These are phyloP conservation scores for Eutrema salsugineum DNA, from an alignment of 441 rosid genomes.

Conservation along the genomic window DNA sequence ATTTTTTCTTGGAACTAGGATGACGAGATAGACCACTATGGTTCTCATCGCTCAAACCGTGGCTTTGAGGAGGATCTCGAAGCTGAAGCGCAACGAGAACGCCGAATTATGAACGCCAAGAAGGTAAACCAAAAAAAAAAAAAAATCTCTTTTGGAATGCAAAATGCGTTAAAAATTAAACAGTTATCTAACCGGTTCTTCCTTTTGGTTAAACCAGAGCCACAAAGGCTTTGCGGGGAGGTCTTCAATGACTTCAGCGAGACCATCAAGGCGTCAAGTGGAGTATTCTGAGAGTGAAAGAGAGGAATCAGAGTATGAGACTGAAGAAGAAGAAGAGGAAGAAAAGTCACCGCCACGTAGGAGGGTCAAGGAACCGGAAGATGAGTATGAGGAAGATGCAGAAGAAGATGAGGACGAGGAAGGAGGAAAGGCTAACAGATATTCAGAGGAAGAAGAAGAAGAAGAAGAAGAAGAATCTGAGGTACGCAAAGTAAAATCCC, in stretches of 20 bases:
- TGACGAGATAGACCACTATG: conserved; percentile 82
- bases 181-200: neutral
- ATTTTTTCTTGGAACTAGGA: conserved; percentile 47
- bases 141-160: neutral
- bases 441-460: conserved; percentile 69
- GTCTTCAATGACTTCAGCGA: conserved; percentile 46
- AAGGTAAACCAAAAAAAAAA: conserved; percentile 47
- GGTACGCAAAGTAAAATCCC: conserved; percentile 43
- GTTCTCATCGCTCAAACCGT: conserved; percentile 69
- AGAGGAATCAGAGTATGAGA: conserved; percentile 96
- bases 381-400: conserved; percentile 77
- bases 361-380: conserved; percentile 71
- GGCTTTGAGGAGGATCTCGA: conserved; percentile 89
- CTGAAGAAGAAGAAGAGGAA: conserved; percentile 82
- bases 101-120: conserved; percentile 89
- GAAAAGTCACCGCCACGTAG: conserved; percentile 49
- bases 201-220: conserved; percentile 45
- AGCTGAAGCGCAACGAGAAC: conserved; percentile 89
- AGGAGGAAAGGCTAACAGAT: conserved; percentile 55
- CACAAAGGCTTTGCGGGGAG: conserved; percentile 61
- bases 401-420: conserved; percentile 62
- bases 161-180: neutral
- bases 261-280: conserved; percentile 63
- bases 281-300: conserved; percentile 85
- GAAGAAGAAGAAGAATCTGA: conserved; percentile 49